These are phyloP conservation scores for Hypoxylon fragiforme DNA, from an alignment of 495 filamentous ascomycete genomes.

Conservation along the genomic window DNA sequence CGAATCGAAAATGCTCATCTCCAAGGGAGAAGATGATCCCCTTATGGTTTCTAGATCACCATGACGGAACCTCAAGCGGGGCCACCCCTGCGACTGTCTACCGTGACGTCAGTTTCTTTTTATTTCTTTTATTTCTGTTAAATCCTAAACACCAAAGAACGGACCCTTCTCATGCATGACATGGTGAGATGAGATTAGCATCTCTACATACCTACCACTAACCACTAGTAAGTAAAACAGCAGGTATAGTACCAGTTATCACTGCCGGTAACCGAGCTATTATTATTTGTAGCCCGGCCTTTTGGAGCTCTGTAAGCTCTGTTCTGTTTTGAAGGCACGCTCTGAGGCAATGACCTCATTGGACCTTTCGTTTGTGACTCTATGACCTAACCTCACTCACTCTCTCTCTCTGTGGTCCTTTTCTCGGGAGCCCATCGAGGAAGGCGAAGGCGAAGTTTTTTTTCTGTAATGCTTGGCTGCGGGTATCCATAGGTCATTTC, in stretches of 20 bases:
- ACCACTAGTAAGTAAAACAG: no score
- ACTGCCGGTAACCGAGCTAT: conserved; percentile 21
- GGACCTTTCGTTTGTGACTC: conserved; percentile 17
- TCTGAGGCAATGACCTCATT: conserved; percentile 29
- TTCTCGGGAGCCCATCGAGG: conserved; percentile 12
- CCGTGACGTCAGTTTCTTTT: conserved; percentile 27
- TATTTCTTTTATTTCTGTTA: neutral
- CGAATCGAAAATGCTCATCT: conserved; percentile 7
- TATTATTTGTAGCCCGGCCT: neutral
- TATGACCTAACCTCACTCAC: conserved; percentile 30
- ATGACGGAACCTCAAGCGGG: conserved; percentile 19
- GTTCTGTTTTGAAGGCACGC: conserved; percentile 7
- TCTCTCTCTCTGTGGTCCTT: no score
- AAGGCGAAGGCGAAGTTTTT: conserved; percentile 7
- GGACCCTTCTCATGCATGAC: no score
- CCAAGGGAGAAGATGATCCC: neutral
- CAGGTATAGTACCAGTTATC: no score
- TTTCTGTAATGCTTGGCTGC: no score
- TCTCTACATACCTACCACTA: neutral
- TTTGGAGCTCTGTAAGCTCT: no score
- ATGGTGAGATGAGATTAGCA: no score
- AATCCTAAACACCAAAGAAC: conserved; percentile 15
- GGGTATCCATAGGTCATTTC: conserved; percentile 1
- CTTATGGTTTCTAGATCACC: conserved; percentile 17
- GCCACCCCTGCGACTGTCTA: conserved; percentile 2